Evolutionary conservation across 306 rosid genomes (phyloP), one percentile per base, ranked within the genome.

Genomic region (Vicia sativa): DNA sequence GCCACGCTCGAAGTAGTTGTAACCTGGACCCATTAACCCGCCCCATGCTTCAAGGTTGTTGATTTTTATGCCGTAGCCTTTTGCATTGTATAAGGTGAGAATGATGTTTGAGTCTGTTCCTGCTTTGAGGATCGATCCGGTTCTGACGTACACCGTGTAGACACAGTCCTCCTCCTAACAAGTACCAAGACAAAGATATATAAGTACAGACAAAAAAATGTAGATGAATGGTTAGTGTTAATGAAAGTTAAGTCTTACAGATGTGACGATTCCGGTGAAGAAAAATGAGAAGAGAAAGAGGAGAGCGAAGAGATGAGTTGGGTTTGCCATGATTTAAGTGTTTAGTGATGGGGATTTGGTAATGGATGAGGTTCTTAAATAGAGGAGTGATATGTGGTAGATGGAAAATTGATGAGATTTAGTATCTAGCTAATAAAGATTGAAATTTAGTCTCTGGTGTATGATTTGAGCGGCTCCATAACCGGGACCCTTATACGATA

Each of bases 1-100:
- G 31, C 98, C 92, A 72, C 96, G 68, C 81, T 85, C 89, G 77
- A 39, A 92, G 83, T 92, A 92, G 83, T 86, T 62, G 77, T 86
- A 49, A 28, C 49, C 86, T 19, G 81, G 49, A 1, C 59, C 91
- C 95, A 86, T 89, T 2, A 89, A 62, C 44, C 96, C 92, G 29
- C 89, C 97, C 97, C 97, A 91, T 14, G 68, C 50, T 57, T 81
- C 79, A 4, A 89, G 70, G 74, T 85, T 18, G 3, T 0, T 73
- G 25, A 89, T 87, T 70, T 55, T 28, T 31, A 89, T 44, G 6
- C 68, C 77, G 48, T 79, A 46, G 1, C 91, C 88, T 13, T 21
- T 0, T 0, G 15, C 4, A 19, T 83, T 74, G 87, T 77, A 87
- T 1, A 90, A 15, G 14, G 73, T 72, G n/a, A 79, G 56, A 26